Evolutionary conservation across 2,329 filamentous ascomycete genomes (phyloP).

Genomic region (Scolecobasidium constrictum): DNA sequence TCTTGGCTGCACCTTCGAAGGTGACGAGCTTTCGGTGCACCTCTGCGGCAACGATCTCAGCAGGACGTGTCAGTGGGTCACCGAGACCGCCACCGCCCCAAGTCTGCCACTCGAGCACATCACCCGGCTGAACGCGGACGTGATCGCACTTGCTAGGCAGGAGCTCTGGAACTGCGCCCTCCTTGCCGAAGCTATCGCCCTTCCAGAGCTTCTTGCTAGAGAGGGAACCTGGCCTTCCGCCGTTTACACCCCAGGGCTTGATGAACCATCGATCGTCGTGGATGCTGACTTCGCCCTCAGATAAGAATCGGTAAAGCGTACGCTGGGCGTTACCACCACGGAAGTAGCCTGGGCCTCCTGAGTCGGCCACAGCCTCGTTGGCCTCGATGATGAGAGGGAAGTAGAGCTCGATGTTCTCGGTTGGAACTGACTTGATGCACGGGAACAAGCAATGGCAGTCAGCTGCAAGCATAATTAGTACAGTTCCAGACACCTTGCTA

Average conservation of each 20-base stretch:
- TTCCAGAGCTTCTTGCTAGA: conserved; percentile 33
- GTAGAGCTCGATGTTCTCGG: conserved; percentile 37
- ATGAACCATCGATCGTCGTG: conserved; percentile 41
- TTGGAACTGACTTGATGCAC: conserved; percentile 39
- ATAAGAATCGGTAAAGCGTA: conserved; percentile 36
- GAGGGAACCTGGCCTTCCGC: conserved; percentile 32
- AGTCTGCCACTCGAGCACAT: conserved; percentile 40
- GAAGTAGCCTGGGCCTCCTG: conserved; percentile 36
- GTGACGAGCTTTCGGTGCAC: conserved; percentile 35
- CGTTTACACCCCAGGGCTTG: conserved; percentile 38
- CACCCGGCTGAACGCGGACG: conserved; percentile 33
- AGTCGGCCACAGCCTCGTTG: conserved; percentile 37
- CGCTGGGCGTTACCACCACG: conserved; percentile 39
- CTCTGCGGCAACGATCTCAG: conserved; percentile 34
- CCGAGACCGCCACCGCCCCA: conserved; percentile 40
- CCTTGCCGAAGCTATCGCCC: conserved; percentile 26
- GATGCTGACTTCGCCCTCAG: conserved; percentile 34
- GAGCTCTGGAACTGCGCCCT: conserved; percentile 21
- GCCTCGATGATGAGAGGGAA: conserved; percentile 38
- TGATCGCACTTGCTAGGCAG: conserved; percentile 39
- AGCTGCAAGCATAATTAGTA: no score
- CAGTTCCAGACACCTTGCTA: no score
- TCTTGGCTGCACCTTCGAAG: conserved; percentile 27
- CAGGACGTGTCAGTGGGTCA: conserved; percentile 33
- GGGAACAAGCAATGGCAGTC: conserved; percentile 39